A percentile compares a stretch with the other conserved stretches of the same genome.
These are phyloP conservation scores for Xylariaceae sp. DNA, from an alignment of 2,329 filamentous ascomycete genomes.

Conservation along the genomic window DNA sequence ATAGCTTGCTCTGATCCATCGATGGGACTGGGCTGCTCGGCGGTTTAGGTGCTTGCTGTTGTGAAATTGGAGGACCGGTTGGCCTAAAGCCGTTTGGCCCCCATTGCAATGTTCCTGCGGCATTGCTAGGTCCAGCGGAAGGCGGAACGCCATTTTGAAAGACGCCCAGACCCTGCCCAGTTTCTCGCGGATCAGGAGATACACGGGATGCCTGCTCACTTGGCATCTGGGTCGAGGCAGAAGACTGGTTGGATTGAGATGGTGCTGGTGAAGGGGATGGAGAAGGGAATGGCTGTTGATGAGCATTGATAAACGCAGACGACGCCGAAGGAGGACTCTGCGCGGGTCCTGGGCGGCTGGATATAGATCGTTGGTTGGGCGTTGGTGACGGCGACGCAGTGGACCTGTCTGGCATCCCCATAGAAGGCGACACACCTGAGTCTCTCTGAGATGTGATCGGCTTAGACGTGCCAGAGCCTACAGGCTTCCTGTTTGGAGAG, in stretches of 20 bases:
- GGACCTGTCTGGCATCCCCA: conserved; percentile 6
- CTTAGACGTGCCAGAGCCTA: conserved; percentile 26
- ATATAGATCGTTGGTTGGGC: conserved; percentile 19
- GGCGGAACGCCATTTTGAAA: conserved; percentile 12
- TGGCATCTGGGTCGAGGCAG: conserved; percentile 10
- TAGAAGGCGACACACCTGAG: conserved; percentile 12
- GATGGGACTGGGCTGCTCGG: conserved; percentile 21
- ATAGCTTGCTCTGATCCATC: conserved; percentile 23
- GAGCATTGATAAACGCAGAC: conserved; percentile 20
- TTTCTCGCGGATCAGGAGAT: conserved; percentile 15
- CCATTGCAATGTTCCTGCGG: conserved; percentile 16
- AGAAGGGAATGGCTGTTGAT: conserved; percentile 28
- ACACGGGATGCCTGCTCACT: conserved; percentile 9
- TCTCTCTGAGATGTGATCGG: conserved; percentile 19
- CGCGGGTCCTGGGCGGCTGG: conserved; percentile 20
- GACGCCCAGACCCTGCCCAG: conserved; percentile 14
- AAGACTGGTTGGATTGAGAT: conserved; percentile 20
- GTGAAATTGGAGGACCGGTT: conserved; percentile 2
- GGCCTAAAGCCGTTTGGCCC: conserved; percentile 17
- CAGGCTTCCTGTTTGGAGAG: conserved; percentile 31
- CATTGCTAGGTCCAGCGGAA: conserved; percentile 1
- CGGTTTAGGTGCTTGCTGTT: conserved; percentile 14
- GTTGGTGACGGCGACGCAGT: conserved; percentile 13
- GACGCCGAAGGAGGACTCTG: conserved; percentile 21
- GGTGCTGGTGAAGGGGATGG: conserved; percentile 24